phyloP scores from a whole-genome alignment of 2,329 filamentous ascomycete genomes.

The Escovopsis weberi region DNA sequence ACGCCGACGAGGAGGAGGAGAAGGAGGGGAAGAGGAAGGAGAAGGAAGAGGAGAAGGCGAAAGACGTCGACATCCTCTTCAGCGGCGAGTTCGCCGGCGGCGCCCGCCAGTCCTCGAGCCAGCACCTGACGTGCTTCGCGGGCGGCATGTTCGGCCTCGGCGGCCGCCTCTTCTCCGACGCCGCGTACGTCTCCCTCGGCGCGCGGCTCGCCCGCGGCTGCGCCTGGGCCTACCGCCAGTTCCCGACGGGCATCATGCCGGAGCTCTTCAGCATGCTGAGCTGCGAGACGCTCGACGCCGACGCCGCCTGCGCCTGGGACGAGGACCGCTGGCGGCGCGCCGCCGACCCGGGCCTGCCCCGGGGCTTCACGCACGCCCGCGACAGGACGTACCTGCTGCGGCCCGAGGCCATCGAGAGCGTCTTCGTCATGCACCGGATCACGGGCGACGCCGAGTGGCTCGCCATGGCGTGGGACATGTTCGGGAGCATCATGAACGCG shows the following conservation, averaged over 20 bases:
- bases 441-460: slow-evolving; percentile 32
- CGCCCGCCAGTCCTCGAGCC: slow-evolving; percentile 15
- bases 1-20: no score
- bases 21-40: no score
- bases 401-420: slow-evolving; percentile 62
- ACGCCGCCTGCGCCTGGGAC: slow-evolving; percentile 17
- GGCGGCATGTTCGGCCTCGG: slow-evolving; percentile 56
- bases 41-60: no score
- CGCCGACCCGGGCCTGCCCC: slow-evolving; percentile 18
- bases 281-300: slow-evolving; percentile 22
- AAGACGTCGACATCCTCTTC: slow-evolving; percentile 41
- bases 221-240: slow-evolving; percentile 40
- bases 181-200: slow-evolving; percentile 33
- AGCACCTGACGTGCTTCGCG: slow-evolving; percentile 41
- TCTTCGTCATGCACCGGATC: slow-evolving; percentile 60
- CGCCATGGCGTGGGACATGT: slow-evolving; percentile 40
- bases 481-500: slow-evolving; percentile 27
- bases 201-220: slow-evolving; percentile 38
- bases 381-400: slow-evolving; percentile 36
- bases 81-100: slow-evolving; percentile 16
- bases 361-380: slow-evolving; percentile 47
- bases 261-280: slow-evolving; percentile 34
- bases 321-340: slow-evolving; percentile 14
- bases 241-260: slow-evolving; percentile 44
- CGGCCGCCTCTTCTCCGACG: slow-evolving; percentile 40